Base-by-base conservation (phyloP, 1,284 basidiomycete genomes). In the Porodaedalea pini region DNA sequence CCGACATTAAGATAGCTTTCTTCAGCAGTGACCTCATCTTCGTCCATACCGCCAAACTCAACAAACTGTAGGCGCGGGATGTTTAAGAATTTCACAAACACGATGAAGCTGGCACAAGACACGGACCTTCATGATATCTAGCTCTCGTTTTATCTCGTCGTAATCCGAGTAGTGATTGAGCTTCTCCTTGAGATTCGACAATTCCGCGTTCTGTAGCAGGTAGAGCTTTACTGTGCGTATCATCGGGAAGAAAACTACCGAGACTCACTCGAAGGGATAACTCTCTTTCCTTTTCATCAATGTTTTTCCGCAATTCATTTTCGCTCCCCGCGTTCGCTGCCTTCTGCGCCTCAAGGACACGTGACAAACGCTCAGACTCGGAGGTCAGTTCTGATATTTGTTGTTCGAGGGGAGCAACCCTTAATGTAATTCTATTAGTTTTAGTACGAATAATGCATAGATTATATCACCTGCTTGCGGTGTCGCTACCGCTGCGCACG, bases 81-180 rank as follows among this genome's bases (percentile, higher is more conserved):
- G 23, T 48, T 51, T 55, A 52, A 45, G 17, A 23, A 56, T 32
- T 32, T 43, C n/a, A 40, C 32, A 49, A 39, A 51, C 2, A 49
- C 13, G 13, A 13, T 51, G 19, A 51, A 21, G 47, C 49, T 15
- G 19, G 39, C 10, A 19, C 40, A 17, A 37, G 23, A 51, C 2
- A 64, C 76, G 23, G 54, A 92, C 94, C 84, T 98, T 97, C 91
- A 98, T 92, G 64, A 97, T 96, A 67, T 94, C 94, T 21, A 97
- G 79, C 70, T 97, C 95, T 41, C 94, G 86, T 75, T 97, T 97
- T 68, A 97, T 86, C 73, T 97, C 94, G 66, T 98, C 94, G 66
- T 97, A 98, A 70, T 97, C 92, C 3, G 72, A 72, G 64, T 88
- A 91, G 63, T 84, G 83, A 67, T 83, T 85, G 41, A 96, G 73